These are phyloP conservation scores for Fusarium decemcellulare DNA, from an alignment of 2,329 filamentous ascomycete genomes.

Conservation along the genomic window DNA sequence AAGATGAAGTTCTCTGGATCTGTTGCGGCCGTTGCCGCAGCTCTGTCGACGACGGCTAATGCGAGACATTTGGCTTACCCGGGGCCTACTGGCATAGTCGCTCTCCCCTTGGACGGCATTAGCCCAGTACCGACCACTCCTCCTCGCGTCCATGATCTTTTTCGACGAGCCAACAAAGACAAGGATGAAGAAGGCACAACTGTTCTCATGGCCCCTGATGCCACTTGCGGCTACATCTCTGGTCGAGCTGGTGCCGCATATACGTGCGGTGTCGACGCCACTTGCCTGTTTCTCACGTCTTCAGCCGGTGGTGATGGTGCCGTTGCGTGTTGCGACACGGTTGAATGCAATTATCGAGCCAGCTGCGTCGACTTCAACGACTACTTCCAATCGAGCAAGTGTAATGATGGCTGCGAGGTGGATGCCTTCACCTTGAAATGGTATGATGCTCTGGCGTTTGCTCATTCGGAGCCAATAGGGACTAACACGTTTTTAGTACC, in stretches of 20 bases:
- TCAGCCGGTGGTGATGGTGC: slow-evolving; percentile 49
- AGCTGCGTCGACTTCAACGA: slow-evolving; percentile 57
- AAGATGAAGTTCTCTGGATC: slow-evolving; percentile 42
- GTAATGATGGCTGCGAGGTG: slow-evolving; percentile 56
- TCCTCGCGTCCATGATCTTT: slow-evolving; percentile 53
- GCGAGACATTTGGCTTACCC: slow-evolving; percentile 49
- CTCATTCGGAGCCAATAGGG: neutral
- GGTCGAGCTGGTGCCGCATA: slow-evolving; percentile 57
- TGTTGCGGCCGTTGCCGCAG: slow-evolving; percentile 35
- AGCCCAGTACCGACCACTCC: slow-evolving; percentile 59
- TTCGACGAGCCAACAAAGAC: slow-evolving; percentile 48
- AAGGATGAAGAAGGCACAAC: slow-evolving; percentile 48
- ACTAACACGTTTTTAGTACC: slow-evolving; percentile 51
- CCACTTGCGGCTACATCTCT: slow-evolving; percentile 65
- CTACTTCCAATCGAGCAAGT: slow-evolving; percentile 53
- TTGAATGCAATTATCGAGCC: slow-evolving; percentile 52
- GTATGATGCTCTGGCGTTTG: slow-evolving; percentile 57
- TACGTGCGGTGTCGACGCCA: slow-evolving; percentile 53
- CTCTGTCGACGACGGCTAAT: slow-evolving; percentile 51
- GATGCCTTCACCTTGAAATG: slow-evolving; percentile 63
- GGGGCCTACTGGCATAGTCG: slow-evolving; percentile 51
- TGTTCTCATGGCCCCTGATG: slow-evolving; percentile 62
- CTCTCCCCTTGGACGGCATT: slow-evolving; percentile 53
- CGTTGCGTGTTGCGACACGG: slow-evolving; percentile 59
- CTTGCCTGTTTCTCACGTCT: slow-evolving; percentile 59